Evolutionary conservation across 2,329 filamentous ascomycete genomes (phyloP).

Genomic region (Fusarium avenaceum): DNA sequence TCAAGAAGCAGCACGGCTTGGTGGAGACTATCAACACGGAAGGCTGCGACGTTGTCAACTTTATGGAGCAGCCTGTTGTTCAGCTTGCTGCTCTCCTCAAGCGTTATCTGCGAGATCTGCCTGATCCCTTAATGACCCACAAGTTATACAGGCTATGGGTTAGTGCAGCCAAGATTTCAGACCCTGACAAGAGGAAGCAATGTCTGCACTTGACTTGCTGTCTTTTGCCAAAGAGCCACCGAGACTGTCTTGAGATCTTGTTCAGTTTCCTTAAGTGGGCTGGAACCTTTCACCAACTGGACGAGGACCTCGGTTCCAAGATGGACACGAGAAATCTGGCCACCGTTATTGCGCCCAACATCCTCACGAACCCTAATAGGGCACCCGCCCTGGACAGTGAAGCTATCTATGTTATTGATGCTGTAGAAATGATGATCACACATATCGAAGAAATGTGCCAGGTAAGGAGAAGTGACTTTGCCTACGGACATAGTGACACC

Average conservation of each 20-base stretch:
- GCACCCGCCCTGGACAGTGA: constrained; percentile 81
- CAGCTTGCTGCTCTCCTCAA: constrained; percentile 95
- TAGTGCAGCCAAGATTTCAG: constrained; percentile 86
- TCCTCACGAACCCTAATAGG: constrained; percentile 80
- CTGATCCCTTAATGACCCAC: constrained; percentile 93
- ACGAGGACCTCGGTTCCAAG: constrained; percentile 96
- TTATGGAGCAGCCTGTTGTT: constrained; percentile 90
- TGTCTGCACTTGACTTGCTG: constrained; percentile 93
- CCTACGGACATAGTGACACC: constrained; percentile 32
- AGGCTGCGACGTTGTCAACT: constrained; percentile 86
- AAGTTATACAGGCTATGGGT: constrained; percentile 95
- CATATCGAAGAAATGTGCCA: constrained; percentile 98
- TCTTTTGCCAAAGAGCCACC: constrained; percentile 89
- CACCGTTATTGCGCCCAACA: constrained; percentile 97
- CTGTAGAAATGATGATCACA: constrained; percentile 90
- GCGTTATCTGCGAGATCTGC: constrained; percentile 93
- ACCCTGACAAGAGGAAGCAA: constrained; percentile 84
- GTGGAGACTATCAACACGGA: constrained; percentile 88
- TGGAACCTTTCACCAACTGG: constrained; percentile 95
- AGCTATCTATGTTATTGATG: constrained; percentile 93
- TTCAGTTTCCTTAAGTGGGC: constrained; percentile 98
- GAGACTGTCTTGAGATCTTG: constrained; percentile 93
- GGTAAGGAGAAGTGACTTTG: constrained; percentile 67
- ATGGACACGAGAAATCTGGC: constrained; percentile 99
- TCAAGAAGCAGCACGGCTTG: constrained; percentile 89